phyloP scores from a whole-genome alignment of 495 filamentous ascomycete species.

The Terfezia claveryi region DNA sequence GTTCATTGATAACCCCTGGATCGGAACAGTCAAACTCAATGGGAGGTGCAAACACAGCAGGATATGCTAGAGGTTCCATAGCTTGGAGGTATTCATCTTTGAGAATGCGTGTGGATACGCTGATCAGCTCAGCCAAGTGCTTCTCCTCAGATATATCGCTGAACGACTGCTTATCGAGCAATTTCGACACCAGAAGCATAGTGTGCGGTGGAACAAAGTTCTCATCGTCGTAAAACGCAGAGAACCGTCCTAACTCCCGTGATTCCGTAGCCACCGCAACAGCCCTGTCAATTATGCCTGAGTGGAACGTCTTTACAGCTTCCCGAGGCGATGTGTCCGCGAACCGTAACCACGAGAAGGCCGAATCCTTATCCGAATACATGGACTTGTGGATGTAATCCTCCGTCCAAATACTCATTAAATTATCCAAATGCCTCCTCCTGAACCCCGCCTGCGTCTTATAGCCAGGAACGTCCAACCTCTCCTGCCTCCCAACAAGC shows the following conservation, averaged over 20 bases:
- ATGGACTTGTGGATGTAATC: slow-evolving; percentile 44
- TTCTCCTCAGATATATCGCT: slow-evolving; percentile 53
- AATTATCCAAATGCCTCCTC: slow-evolving; percentile 44
- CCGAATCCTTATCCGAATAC: slow-evolving; percentile 30
- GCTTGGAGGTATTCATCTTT: slow-evolving; percentile 43
- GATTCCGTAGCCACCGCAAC: slow-evolving; percentile 1
- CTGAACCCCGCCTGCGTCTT: slow-evolving; percentile 62
- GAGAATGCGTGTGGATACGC: slow-evolving; percentile 34
- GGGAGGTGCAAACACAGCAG: slow-evolving; percentile 65
- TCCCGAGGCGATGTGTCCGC: slow-evolving; percentile 56
- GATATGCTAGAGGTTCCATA: slow-evolving; percentile 59
- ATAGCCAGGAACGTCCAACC: slow-evolving; percentile 51
- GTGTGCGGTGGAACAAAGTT: slow-evolving; percentile 47
- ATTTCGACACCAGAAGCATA: slow-evolving; percentile 55
- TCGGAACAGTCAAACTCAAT: slow-evolving; percentile 57
- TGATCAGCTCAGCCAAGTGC: slow-evolving; percentile 51
- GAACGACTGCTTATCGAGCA: slow-evolving; percentile 42
- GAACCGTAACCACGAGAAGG: slow-evolving; percentile 84
- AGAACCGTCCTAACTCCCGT: slow-evolving; percentile 21
- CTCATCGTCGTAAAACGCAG: slow-evolving; percentile 39
- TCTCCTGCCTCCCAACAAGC: slow-evolving; percentile 52
- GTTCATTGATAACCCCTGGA: slow-evolving; percentile 41
- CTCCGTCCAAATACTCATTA: slow-evolving; percentile 76
- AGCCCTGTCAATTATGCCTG: slow-evolving; percentile 31
- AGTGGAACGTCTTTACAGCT: slow-evolving; percentile 39